Evolutionary conservation across 2,329 filamentous ascomycete species (phyloP), one percentile per base, ranked within the genome.

Genomic region (Microdochium paspali): DNA sequence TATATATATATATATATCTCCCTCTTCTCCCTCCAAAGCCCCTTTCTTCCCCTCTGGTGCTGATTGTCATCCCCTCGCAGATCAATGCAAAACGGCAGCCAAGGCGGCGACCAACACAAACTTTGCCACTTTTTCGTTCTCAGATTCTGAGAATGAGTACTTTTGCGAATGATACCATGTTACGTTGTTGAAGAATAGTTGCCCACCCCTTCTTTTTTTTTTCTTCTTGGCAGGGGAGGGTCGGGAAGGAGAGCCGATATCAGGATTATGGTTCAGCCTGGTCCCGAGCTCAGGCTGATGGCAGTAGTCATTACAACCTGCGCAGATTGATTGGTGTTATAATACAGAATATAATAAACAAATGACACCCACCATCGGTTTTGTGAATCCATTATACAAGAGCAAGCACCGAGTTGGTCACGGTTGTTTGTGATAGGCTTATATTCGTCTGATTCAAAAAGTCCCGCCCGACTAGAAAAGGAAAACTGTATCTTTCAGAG

Each of bases 121-220:
- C 15, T 65, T 59, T 31, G 49, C 54, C 4, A 53, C 54, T 13
- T 55, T 72, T 32, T 62, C 66, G 26, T 68, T 64, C 47, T 65
- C 67, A 7, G 66, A 67, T 46, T 63, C 62, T 25, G 59, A 73
- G 21, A 72, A 72, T 51, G 67, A 73, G 48, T 68, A 69, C 50
- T 73, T 73, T 50, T 75, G 72, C 55, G 69, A 73, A 25, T 26
- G 47, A 25, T 52, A 40, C 39, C 20, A n/a, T 4, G 9, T 13
- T 12, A 31, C 24, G 43, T 46, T n/a, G n/a, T n/a, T n/a, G n/a
- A n/a, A n/a, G n/a, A n/a, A n/a, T n/a, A n/a, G n/a, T n/a, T n/a
- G n/a, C n/a, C n/a, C n/a, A n/a, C n/a, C n/a, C n/a, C n/a, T 24
- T 35, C 39, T 35, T 28, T 31, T 6, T 18, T 12, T 21, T 31